Base-by-base conservation (phyloP, 352 stramenopile species). In the Phytophthora foliorum region DNA sequence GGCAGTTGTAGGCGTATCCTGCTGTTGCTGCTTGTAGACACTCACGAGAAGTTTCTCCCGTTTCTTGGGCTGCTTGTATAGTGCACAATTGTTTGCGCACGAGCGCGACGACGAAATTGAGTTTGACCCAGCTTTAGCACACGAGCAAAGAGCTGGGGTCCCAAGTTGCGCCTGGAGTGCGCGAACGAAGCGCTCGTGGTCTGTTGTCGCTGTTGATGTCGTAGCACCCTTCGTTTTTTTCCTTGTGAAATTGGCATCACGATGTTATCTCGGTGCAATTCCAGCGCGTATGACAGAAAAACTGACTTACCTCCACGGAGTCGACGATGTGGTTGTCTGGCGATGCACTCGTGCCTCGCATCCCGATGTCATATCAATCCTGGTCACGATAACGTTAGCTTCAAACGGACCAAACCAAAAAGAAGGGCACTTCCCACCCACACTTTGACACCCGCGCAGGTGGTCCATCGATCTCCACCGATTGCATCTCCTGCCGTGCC, bases 61-160 rank as follows among this genome's bases (percentile, higher is more conserved):
- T 57, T 87, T 87, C 54, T 79, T 78, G 0, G 82, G 82, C 39
- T 85, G 77, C 10, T 87, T 89, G 57, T 92, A 91, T 36, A 92
- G 69, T 16, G 77, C 77, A 57, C 84, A 92, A 58, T 92, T 91
- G 74, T 92, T 92, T 32, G 82, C 84, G 48, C 84, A 92, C 24
- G 51, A 38, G 14, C 61, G 44, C 5, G 49, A 58, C n/a, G 64
- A 63, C 6, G 67, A 61, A 11, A 10, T 52, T 14, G 66, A 65
- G 14, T n/a, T 54, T 49, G 42, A 16, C 5, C 32, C 61, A 53
- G 17, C n/a, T 29, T 66, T 66, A 14, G 24, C 56, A 58, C 84
- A 92, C 4, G 78, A 86, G 38, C 84, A 92, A 10, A 92, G 65
- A 22, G 84, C 67, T 24, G 84, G 82, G 4, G 75, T 88, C 22